Evolutionary conservation across 352 stramenopile genomes (phyloP).

Genomic region (Pythium grandisporangium): DNA sequence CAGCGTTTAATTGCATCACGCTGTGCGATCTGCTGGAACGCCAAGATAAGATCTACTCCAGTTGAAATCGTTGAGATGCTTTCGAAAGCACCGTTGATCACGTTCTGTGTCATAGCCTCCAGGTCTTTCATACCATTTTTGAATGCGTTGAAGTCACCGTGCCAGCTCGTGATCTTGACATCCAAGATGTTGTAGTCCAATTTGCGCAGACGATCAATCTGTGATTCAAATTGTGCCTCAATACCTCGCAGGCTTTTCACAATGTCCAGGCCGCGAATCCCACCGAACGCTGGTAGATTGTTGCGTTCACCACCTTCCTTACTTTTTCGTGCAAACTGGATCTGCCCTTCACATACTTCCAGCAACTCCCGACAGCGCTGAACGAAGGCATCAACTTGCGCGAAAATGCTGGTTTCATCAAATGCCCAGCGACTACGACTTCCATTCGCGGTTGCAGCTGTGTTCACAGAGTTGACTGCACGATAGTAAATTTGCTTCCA

Average conservation of each 20-base stretch:
- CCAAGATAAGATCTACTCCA: conserved; percentile 88
- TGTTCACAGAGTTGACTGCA: conserved; percentile 51
- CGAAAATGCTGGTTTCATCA: conserved; percentile 93
- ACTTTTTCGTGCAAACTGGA: conserved; percentile 91
- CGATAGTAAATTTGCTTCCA: conserved; percentile 90
- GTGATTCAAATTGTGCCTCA: conserved; percentile 87
- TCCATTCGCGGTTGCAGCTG: conserved; percentile 27
- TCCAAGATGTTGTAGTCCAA: conserved; percentile 94
- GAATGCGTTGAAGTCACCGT: conserved; percentile 93
- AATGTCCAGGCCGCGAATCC: conserved; percentile 89
- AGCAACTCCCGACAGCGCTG: conserved; percentile 92
- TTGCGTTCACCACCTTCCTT: conserved; percentile 51
- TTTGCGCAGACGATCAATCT: conserved; percentile 82
- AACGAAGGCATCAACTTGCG: conserved; percentile 94
- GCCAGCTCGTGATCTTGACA: conserved; percentile 93
- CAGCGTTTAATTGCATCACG: conserved; percentile 90
- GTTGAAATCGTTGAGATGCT: conserved; percentile 83
- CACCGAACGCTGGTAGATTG: conserved; percentile 85
- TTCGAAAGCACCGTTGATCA: conserved; percentile 94
- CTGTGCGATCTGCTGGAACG: conserved; percentile 91
- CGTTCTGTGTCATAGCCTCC: conserved; percentile 94
- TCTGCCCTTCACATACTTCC: conserved; percentile 92
- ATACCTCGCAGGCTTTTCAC: conserved; percentile 89
- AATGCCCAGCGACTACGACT: conserved; percentile 88
- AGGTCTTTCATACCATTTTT: conserved; percentile 96